Evolutionary conservation across 2,329 filamentous ascomycete genomes (phyloP), one percentile per base, ranked within the genome.

Genomic region (Graphium sp.): DNA sequence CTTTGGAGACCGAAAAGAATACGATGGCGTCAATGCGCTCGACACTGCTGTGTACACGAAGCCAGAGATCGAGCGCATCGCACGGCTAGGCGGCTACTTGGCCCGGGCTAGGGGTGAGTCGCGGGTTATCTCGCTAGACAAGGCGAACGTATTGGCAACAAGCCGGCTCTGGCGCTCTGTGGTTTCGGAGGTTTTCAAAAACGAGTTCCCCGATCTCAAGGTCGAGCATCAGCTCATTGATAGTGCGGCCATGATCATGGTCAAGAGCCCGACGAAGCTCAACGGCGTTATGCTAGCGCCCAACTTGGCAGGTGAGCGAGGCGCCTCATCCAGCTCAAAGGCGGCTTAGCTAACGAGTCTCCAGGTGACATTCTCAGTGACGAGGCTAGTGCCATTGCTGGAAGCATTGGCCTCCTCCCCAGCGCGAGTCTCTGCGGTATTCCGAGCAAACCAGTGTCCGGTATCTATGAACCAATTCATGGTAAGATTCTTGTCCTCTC

Each of bases 391-490:
- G 85, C 92, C 28, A 95, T 95, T 41, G 83, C 87, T 4, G 87
- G 87, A 11, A 84, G 75, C 43, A 71, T 95, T 41, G 87, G 89
- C 18, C 60, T 95, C 38, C 58, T 93, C 40, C 87, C 87, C 16
- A 87, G 78, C 49, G 87, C 87, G 9, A 89, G 78, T 53, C 58
- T 95, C 48, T 79, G 75, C 39, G 82, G 80, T 22, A 73, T 92
- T 34, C 87, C 87, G 0, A 68, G 62, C 42, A 75, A 69, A 50
- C n/a, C n/a, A n/a, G 82, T 85, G 47, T 93, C 91, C 49, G 87
- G 84, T 42, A 93, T 95, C 45, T 98, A 93, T 51, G 87, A 95
- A 65, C 87, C 87, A 16, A 95, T 98, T 43, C 87, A 98, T 52
- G 85, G 82, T 83, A 60, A 35, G 57, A 45, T 25, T 17, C 12